A percentile compares a stretch with the other conserved stretches of the same genome.
Conservation (phyloP, 345 rosid genomes). For the Noccaea bulbosa region DNA sequence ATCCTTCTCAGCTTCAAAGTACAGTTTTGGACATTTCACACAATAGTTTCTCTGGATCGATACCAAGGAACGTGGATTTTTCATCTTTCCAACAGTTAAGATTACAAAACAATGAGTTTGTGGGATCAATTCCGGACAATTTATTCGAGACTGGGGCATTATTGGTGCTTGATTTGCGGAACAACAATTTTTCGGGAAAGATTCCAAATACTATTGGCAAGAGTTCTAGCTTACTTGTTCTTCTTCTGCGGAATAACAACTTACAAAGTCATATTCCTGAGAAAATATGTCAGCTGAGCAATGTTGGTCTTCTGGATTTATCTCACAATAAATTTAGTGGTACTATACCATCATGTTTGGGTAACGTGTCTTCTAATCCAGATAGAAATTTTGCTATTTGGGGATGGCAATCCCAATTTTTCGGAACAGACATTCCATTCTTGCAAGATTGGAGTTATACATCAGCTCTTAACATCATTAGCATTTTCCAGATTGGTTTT, state of each 20-base stretch:
- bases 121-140: neutral
- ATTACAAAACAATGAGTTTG: neutral
- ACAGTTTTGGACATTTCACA: neutral
- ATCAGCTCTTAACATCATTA: neutral
- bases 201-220: neutral
- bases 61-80: neutral
- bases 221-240: neutral
- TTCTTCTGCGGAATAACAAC: constrained; percentile 4
- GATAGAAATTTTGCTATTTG: too few species aligned
- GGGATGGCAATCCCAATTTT: too few species aligned
- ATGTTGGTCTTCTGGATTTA: neutral
- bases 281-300: neutral
- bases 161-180: neutral
- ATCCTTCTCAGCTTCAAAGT: neutral
- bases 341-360: neutral
- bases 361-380: neutral
- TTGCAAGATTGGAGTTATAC: neutral
- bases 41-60: neutral
- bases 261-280: constrained; percentile 4
- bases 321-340: constrained; percentile 9
- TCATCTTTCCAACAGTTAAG: neutral
- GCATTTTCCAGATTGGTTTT: too few species aligned
- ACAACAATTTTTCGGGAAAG: constrained; percentile 3
- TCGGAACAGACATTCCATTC: too few species aligned
- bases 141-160: neutral